Percentiles rank a stretch among this genome's conserved stretches.
These are phyloP conservation scores for Viola pubescens DNA, from an alignment of 441 rosid species.

Conservation along the genomic window DNA sequence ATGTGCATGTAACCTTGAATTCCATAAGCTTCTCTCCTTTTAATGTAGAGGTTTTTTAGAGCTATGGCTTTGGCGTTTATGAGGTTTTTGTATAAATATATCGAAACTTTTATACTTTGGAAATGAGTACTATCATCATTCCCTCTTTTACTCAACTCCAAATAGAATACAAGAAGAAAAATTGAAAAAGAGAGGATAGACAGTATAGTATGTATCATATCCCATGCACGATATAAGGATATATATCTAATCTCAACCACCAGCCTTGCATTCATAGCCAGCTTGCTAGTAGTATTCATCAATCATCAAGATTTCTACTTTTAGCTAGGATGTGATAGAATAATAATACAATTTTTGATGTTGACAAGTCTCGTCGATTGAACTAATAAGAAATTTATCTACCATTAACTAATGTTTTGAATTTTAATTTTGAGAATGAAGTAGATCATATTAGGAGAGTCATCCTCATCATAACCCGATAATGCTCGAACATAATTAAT, in stretches of 20 bases:
- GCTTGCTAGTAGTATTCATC: constrained; percentile 11
- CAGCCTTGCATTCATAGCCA: constrained; percentile 38
- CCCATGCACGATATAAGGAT: constrained; percentile 22
- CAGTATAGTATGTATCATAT: background rate
- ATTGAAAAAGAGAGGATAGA: background rate
- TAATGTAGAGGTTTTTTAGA: constrained; percentile 42
- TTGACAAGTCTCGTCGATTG: no score
- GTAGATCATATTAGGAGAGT: background rate
- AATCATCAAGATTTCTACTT: constrained; percentile 19
- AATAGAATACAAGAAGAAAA: constrained; percentile 22
- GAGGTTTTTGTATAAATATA: constrained; percentile 1
- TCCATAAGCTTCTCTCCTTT: constrained; percentile 60
- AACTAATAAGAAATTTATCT: no score
- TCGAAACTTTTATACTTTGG: constrained; percentile 7
- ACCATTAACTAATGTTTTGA: background rate
- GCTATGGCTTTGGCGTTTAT: constrained; percentile 53
- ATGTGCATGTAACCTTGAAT: constrained; percentile 59
- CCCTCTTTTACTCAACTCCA: constrained; percentile 25
- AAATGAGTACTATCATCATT: constrained; percentile 17
- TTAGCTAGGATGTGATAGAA: constrained; percentile 13
- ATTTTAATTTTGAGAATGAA: background rate
- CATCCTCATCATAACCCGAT: no score
- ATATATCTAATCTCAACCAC: constrained; percentile 14
- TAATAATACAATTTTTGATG: background rate
- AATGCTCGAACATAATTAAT: no score